These are phyloP conservation scores for Mytilinidion resinicola DNA, from an alignment of 495 filamentous ascomycete genomes.

Conservation along the genomic window DNA sequence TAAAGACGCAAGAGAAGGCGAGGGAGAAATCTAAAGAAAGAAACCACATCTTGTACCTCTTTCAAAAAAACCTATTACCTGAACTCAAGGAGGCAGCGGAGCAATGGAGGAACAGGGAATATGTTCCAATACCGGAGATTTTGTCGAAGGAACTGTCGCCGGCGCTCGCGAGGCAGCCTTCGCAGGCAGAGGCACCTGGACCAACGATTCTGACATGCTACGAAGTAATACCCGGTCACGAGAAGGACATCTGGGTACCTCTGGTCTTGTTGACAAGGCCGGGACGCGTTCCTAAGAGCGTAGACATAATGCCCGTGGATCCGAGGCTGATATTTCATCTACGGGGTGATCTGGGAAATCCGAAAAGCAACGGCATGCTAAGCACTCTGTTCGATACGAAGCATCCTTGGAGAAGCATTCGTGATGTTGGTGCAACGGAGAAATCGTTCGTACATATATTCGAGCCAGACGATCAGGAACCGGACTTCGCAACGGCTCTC, in stretches of 20 bases:
- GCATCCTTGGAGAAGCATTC: background rate
- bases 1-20: background rate
- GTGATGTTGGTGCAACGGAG: background rate
- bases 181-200: background rate
- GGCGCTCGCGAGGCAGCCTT: background rate
- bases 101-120: no score
- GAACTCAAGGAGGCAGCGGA: no score
- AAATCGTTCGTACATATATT: background rate
- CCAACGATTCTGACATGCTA: background rate
- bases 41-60: no score
- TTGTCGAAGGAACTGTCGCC: background rate
- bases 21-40: no score
- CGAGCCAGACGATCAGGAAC: background rate
- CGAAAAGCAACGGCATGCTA: background rate
- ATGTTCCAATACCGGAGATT: background rate
- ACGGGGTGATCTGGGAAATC: background rate
- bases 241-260: background rate
- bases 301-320: background rate
- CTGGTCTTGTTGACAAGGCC: background rate
- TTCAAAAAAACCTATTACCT: no score
- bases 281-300: background rate
- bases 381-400: constrained; percentile 3
- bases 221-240: background rate
- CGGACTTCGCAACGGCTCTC: background rate
- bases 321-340: background rate